These are phyloP conservation scores for Hydrangea macrophylla DNA, from an alignment of 148 eudicot genomes.

Conservation along the genomic window DNA sequence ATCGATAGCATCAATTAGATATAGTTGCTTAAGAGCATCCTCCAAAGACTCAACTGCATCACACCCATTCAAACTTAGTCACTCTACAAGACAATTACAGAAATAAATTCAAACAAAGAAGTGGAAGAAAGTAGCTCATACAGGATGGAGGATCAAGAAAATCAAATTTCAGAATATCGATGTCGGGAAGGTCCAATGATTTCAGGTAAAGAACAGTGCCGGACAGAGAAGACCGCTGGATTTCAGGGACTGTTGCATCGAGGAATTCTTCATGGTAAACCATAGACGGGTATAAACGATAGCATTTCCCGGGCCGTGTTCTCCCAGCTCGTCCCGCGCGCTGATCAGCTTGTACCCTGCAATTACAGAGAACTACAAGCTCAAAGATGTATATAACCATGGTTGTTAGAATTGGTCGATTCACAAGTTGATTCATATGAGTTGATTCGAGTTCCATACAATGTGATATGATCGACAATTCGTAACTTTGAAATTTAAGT, in stretches of 20 bases:
- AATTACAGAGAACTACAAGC: conserved; percentile 7
- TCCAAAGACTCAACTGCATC: conserved; percentile 80
- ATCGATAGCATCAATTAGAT: conserved; percentile 92
- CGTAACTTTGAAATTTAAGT: no score
- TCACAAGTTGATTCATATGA: no score
- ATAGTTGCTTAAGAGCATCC: conserved; percentile 91
- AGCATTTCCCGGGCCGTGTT: conserved; percentile 96
- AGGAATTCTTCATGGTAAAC: conserved; percentile 77
- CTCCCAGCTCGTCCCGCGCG: conserved; percentile 99
- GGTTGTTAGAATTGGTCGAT: no score
- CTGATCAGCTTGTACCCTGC: conserved; percentile 95
- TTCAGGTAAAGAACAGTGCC: conserved; percentile 94
- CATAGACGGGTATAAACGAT: conserved; percentile 68
- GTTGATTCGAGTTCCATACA: no score
- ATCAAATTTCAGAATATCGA: conserved; percentile 91
- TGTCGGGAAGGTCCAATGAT: conserved; percentile 88
- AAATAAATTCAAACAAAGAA: background rate
- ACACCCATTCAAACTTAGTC: conserved; percentile 12
- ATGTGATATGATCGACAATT: no score
- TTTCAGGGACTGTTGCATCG: conserved; percentile 94
- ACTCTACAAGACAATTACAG: background rate
- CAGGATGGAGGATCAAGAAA: conserved; percentile 90
- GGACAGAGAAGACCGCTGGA: conserved; percentile 89
- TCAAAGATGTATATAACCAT: no score
- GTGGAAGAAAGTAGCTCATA: conserved; percentile 22